Percentiles rank a stretch among this genome's conserved stretches.
phyloP scores from a whole-genome alignment of 2,329 filamentous ascomycete species.

The Ilyonectria destructans region DNA sequence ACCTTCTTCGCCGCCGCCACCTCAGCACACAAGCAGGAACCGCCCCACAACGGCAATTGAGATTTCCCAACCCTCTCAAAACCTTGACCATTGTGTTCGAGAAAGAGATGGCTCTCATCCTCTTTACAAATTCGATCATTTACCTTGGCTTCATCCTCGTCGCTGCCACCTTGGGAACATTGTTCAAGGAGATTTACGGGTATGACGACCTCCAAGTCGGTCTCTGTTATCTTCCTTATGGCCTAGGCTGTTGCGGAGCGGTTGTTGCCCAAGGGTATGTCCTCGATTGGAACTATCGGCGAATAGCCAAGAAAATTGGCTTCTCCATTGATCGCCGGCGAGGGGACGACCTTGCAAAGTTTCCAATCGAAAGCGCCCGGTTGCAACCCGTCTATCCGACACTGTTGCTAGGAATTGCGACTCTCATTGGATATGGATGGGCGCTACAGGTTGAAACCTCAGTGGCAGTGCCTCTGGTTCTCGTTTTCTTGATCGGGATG shows the following conservation, averaged over 20 bases:
- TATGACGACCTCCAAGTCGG: conserved; percentile 68
- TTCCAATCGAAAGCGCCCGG: conserved; percentile 71
- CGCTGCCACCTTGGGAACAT: conserved; percentile 67
- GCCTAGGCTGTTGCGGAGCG: conserved; percentile 65
- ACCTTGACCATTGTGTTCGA: conserved; percentile 69
- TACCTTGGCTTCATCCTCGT: conserved; percentile 72
- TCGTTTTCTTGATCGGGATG: conserved; percentile 72
- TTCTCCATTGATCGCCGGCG: conserved; percentile 74
- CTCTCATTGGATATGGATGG: conserved; percentile 73
- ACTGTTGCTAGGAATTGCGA: conserved; percentile 68
- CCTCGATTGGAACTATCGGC: conserved; percentile 79
- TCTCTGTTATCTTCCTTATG: conserved; percentile 71
- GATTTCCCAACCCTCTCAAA: conserved; percentile 72
- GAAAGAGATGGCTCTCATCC: conserved; percentile 71
- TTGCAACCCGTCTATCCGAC: conserved; percentile 70
- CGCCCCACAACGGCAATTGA: conserved; percentile 60
- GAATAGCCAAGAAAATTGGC: conserved; percentile 74
- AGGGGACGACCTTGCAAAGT: conserved; percentile 66
- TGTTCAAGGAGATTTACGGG: conserved; percentile 67
- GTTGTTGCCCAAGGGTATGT: conserved; percentile 71
- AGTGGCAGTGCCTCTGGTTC: conserved; percentile 69
- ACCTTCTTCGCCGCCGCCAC: conserved; percentile 61
- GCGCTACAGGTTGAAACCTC: conserved; percentile 66
- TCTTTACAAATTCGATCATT: conserved; percentile 68
- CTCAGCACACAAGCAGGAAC: conserved; percentile 55